Conservation (phyloP, 169 alveolate species). For the Eimeria acervulina region DNA sequence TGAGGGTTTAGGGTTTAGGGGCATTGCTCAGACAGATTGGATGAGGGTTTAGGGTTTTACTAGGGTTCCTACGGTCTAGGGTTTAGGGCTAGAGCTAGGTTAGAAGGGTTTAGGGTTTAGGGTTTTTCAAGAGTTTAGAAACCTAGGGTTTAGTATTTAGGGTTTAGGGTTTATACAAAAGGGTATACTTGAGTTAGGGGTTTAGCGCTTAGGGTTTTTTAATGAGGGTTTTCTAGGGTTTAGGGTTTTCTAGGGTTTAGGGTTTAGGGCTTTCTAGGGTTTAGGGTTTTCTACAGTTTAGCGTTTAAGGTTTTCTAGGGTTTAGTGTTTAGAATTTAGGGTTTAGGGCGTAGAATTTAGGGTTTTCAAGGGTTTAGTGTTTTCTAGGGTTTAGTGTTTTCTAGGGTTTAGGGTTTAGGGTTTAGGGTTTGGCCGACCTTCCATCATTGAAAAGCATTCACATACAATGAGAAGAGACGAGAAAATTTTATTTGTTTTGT, state of each 20-base stretch:
- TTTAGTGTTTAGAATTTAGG: no score
- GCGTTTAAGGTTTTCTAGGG: no score
- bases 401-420: slow-evolving; percentile 36
- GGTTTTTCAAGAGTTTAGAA: background rate
- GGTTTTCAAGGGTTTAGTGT: background rate
- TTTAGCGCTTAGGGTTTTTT: background rate
- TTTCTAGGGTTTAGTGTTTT: no score
- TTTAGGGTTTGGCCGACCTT: slow-evolving; percentile 55
- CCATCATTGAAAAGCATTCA: slow-evolving; percentile 68
- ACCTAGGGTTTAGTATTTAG: background rate
- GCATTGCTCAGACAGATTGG: no score
- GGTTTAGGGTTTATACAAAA: slow-evolving; percentile 34
- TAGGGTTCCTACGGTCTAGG: background rate
- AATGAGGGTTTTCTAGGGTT: no score
- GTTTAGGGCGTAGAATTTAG: no score
- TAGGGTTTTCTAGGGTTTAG: no score
- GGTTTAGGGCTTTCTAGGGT: no score
- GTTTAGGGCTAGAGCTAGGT: no score
- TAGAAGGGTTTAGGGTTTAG: no score
- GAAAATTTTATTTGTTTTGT: background rate
- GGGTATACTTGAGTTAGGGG: background rate
- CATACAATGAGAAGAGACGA: background rate
- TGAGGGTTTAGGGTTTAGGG: slow-evolving; percentile 28
- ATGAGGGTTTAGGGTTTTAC: background rate
- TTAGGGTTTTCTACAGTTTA: no score